phyloP scores from a whole-genome alignment of 2,329 filamentous ascomycete genomes.

The Alternaria sp. region DNA sequence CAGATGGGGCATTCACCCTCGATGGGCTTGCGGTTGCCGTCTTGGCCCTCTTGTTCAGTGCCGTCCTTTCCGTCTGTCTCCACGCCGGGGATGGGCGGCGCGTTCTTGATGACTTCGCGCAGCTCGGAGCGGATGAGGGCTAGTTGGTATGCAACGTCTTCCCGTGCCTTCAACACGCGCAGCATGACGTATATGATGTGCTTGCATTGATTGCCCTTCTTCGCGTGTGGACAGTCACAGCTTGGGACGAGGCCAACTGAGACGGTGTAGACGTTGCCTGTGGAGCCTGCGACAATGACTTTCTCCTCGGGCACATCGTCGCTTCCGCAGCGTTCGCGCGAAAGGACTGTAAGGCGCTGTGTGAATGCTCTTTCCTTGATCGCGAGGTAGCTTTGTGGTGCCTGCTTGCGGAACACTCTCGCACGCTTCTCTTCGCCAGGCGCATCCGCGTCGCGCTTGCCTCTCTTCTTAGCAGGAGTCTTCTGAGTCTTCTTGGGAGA shows the following conservation, averaged over 20 bases:
- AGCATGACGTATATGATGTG: slow-evolving; percentile 68
- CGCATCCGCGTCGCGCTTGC: slow-evolving; percentile 20
- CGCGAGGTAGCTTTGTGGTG: slow-evolving; percentile 56
- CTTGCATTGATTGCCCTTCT: slow-evolving; percentile 67
- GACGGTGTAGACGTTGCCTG: slow-evolving; percentile 67
- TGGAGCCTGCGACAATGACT: slow-evolving; percentile 65
- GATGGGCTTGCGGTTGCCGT: slow-evolving; percentile 62
- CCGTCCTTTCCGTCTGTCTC: slow-evolving; percentile 37
- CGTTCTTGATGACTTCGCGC: slow-evolving; percentile 60
- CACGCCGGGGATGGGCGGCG: slow-evolving; percentile 57
- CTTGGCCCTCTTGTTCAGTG: slow-evolving; percentile 25
- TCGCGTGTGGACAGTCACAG: slow-evolving; percentile 63
- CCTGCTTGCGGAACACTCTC: slow-evolving; percentile 39
- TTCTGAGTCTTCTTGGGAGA: slow-evolving; percentile 22
- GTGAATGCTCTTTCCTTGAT: slow-evolving; percentile 57
- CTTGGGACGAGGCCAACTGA: slow-evolving; percentile 58
- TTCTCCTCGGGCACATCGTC: slow-evolving; percentile 58
- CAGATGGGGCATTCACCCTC: slow-evolving; percentile 70
- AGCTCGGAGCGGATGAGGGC: slow-evolving; percentile 66
- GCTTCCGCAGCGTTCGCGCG: slow-evolving; percentile 54
- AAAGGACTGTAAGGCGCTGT: slow-evolving; percentile 65
- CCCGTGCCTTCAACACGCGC: slow-evolving; percentile 63
- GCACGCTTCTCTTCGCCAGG: slow-evolving; percentile 41
- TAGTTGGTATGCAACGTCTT: slow-evolving; percentile 64
- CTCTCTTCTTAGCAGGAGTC: slow-evolving; percentile 20